phyloP scores from a whole-genome alignment of 176 grass and related monocot species.

The Aegilops sharonensis region DNA sequence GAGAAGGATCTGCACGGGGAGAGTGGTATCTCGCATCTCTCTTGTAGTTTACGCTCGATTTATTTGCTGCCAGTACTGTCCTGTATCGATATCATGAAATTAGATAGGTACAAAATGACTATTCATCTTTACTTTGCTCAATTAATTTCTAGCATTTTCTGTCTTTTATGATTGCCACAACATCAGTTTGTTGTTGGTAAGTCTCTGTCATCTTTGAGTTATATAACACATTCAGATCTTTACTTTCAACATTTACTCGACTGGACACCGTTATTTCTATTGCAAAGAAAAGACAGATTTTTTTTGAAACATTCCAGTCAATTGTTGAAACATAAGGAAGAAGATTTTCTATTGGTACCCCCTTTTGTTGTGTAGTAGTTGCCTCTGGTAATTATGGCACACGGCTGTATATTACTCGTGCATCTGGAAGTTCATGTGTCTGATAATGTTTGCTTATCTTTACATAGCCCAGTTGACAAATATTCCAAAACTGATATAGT shows the following conservation, averaged over 20 bases:
- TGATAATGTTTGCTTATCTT: neutral
- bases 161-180: constrained; percentile 39
- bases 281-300: neutral
- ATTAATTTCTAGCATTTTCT: constrained; percentile 24
- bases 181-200: constrained; percentile 93
- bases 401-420: neutral
- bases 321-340: neutral
- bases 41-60: too few relatives aligned
- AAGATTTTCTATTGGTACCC: neutral
- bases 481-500: neutral
- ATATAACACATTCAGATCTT: neutral
- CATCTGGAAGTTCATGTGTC: neutral
- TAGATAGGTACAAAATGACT: constrained; percentile 63
- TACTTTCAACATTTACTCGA: neutral
- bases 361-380: neutral
- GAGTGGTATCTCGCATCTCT: too few relatives aligned
- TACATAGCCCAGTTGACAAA: neutral
- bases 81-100: constrained; percentile 95
- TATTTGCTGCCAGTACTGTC: constrained; percentile 46
- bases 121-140: constrained; percentile 14
- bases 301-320: neutral
- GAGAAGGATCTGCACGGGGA: too few relatives aligned
- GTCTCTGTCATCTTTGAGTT: neutral
- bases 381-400: neutral
- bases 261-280: neutral